Evolutionary conservation across 495 filamentous ascomycete species (phyloP).

Genomic region (Podospora conica): DNA sequence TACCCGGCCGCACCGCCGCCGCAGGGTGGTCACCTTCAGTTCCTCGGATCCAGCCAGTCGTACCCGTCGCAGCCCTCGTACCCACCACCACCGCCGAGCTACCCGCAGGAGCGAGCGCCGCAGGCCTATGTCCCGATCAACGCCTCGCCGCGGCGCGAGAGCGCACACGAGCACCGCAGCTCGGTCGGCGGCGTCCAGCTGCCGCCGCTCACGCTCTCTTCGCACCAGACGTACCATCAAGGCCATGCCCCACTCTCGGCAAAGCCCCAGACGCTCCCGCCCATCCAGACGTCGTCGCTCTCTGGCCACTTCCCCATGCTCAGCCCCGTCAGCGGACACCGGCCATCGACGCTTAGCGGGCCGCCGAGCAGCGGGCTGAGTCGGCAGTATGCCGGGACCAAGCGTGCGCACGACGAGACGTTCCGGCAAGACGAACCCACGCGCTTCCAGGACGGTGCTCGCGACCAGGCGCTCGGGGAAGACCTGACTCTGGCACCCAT

Average conservation of each 20-base stretch:
- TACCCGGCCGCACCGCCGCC: slow-evolving; percentile 35
- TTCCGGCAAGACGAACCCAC: slow-evolving; percentile 17
- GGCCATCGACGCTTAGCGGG: slow-evolving; percentile 6
- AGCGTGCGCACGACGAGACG: slow-evolving; percentile 24
- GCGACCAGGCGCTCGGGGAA: slow-evolving; percentile 17
- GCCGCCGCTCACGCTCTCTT: slow-evolving; percentile 10
- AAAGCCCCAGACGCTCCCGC: slow-evolving; percentile 14
- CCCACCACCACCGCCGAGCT: slow-evolving; percentile 32
- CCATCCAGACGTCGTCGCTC: slow-evolving; percentile 14
- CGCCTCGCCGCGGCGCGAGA: slow-evolving; percentile 24
- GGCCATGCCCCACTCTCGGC: slow-evolving; percentile 1
- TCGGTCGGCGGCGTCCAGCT: slow-evolving; percentile 9
- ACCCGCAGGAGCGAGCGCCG: slow-evolving; percentile 26
- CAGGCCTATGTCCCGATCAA: slow-evolving; percentile 26
- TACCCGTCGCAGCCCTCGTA: slow-evolving; percentile 40
- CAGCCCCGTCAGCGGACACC: slow-evolving; percentile 4
- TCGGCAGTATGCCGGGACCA: slow-evolving; percentile 23
- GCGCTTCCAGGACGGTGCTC: slow-evolving; percentile 25
- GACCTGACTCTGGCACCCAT: slow-evolving; percentile 9
- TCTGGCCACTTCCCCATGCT: slow-evolving; percentile 12
- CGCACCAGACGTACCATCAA: slow-evolving; percentile 2
- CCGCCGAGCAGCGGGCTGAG: slow-evolving; percentile 12
- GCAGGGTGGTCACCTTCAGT: slow-evolving; percentile 31
- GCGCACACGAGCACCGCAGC: slow-evolving; percentile 15
- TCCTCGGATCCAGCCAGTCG: slow-evolving; percentile 22